Evolutionary conservation across 2,329 filamentous ascomycete genomes (phyloP), one percentile per base, ranked within the genome.

Genomic region (Ascochyta rabiei): DNA sequence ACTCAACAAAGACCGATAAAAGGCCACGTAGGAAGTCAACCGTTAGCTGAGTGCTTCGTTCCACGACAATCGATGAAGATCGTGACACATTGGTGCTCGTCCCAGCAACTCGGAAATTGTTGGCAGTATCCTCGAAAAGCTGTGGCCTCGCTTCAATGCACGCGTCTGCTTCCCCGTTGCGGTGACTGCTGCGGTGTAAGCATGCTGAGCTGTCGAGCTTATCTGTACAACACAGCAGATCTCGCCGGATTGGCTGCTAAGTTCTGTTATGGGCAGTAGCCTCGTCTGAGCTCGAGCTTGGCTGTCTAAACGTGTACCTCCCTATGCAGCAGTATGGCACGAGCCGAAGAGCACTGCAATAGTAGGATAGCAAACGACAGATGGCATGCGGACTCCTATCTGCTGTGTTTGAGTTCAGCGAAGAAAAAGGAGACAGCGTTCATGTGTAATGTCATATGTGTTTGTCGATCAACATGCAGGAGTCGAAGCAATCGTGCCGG

Each of bases 121-220:
- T 37, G 28, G 35, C 26, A 24, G 26, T 24, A 34, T 26, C 42
- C 33, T 52, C 26, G 42, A 48, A 43, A 39, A 42, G 56, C 50
- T 55, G 47, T 62, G 59, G 64, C 42, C 50, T 64, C 57, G 59
- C 62, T 57, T 56, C 46, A 30, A 53, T 59, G 55, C 48, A 56
- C 39, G 45, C 42, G 23, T 46, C 47, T 53, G 56, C 61, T 59
- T 54, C 51, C 56, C 53, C 57, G 60, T 64, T 66, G 57, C 43
- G 35, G 62, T 65, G 57, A 49, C 54, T 53, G 47, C 56, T 59
- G 62, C 53, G 13, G 60, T 65, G 57, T 56, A 31, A 62, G 53
- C 55, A 57, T 43, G 42, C 41, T 53, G 57, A 49, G 58, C 48
- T 56, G 48, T 59, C 55, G 61, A 48, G 52, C 43, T 30, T 52